Conservation (phyloP, 306 rosid genomes). For the Lagenaria siceraria region DNA sequence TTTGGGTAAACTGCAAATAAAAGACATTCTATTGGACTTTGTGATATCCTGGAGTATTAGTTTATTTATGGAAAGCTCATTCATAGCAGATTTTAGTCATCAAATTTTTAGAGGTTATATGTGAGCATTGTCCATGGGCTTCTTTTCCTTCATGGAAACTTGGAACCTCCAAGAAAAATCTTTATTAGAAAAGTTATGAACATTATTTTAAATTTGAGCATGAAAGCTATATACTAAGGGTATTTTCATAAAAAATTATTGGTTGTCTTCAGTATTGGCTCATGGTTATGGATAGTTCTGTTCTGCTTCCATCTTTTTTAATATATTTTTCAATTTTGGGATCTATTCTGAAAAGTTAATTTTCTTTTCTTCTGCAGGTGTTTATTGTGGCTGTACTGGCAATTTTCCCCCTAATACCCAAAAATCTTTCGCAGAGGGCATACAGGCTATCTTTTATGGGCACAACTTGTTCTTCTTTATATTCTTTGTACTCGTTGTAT, state of each 20-base stretch:
- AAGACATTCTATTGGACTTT: background rate
- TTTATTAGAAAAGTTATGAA: background rate
- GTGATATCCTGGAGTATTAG: background rate
- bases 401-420: slow-evolving; percentile 65
- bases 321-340: background rate
- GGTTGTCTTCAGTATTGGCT: background rate
- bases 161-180: background rate
- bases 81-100: background rate
- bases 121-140: background rate
- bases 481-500: slow-evolving; percentile 57
- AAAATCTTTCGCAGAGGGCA: slow-evolving; percentile 64
- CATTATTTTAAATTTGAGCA: background rate
- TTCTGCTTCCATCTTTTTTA: background rate
- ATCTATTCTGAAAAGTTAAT: background rate
- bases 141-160: background rate
- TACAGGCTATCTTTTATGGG: slow-evolving; percentile 90
- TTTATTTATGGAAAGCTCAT: background rate
- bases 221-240: background rate
- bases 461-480: slow-evolving; percentile 65
- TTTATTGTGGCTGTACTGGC: slow-evolving; percentile 83
- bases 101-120: background rate
- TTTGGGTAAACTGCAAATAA: background rate
- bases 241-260: background rate
- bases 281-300: background rate
- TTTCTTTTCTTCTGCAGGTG: slow-evolving; percentile 40